A percentile compares a stretch with the other conserved stretches of the same genome.
These are phyloP conservation scores for Magnolia sinica DNA, from an alignment of 164 flowering plant genomes.

Conservation along the genomic window DNA sequence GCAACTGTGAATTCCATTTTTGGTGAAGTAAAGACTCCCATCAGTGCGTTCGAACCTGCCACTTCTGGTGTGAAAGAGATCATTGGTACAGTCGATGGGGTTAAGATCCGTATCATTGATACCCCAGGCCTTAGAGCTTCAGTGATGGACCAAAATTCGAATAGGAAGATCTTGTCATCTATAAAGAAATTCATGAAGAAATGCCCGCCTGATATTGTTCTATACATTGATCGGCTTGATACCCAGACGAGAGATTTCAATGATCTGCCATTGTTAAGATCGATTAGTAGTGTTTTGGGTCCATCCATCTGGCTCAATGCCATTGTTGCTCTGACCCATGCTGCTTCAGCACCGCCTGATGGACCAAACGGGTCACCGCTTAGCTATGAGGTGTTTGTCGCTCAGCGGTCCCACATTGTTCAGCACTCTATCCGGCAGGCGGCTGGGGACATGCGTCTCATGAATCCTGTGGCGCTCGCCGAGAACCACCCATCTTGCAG, in stretches of 20 bases:
- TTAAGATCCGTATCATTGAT: constrained; percentile 67
- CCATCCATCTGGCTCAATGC: constrained; percentile 75
- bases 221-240: constrained; percentile 85
- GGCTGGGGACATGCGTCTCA: constrained; percentile 79
- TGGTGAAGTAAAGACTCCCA: constrained; percentile 61
- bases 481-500: constrained; percentile 94
- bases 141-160: constrained; percentile 63
- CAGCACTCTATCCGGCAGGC: constrained; percentile 90
- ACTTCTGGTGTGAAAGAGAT: constrained; percentile 66
- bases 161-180: constrained; percentile 51
- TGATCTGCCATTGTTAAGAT: constrained; percentile 68
- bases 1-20: constrained; percentile 91
- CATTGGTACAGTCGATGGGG: constrained; percentile 64
- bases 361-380: constrained; percentile 85
- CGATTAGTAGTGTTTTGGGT: constrained; percentile 62
- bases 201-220: constrained; percentile 74
- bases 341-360: constrained; percentile 93
- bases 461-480: constrained; percentile 87
- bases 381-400: constrained; percentile 80
- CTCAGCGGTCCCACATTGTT: constrained; percentile 80
- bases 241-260: constrained; percentile 80
- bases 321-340: constrained; percentile 87
- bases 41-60: constrained; percentile 67
- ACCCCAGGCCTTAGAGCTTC: constrained; percentile 84
- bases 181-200: constrained; percentile 72